A percentile compares a stretch with the other conserved stretches of the same genome.
Evolutionary conservation across 2,329 filamentous ascomycete genomes (phyloP).

Genomic region (Curvularia eragrostidis): DNA sequence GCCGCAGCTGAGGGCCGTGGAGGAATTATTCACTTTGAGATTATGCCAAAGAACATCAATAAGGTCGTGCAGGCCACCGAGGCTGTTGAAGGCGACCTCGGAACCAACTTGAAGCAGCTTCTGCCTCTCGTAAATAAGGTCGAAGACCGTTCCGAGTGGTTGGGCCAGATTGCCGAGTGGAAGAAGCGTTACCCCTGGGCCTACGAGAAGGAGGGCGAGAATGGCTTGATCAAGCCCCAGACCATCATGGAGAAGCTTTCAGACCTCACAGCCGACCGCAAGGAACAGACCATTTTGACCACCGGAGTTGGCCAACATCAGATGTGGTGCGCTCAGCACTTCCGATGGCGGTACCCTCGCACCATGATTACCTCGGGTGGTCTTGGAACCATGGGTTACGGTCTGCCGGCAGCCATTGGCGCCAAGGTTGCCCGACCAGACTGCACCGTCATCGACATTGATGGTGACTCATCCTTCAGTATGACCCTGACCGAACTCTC

Average conservation of each 20-base stretch:
- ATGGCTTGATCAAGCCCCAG: conserved; percentile 91
- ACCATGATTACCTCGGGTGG: conserved; percentile 97
- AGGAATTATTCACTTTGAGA: conserved; percentile 96
- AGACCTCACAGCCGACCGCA: conserved; percentile 78
- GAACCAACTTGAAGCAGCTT: conserved; percentile 75
- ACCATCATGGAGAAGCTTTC: conserved; percentile 89
- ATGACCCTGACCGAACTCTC: conserved; percentile 97
- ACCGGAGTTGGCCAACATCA: conserved; percentile 98
- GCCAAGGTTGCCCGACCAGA: conserved; percentile 87
- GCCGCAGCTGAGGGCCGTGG: conserved; percentile 85
- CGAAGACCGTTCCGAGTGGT: conserved; percentile 81
- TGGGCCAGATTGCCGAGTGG: conserved; percentile 86
- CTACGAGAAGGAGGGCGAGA: conserved; percentile 78
- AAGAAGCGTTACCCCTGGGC: conserved; percentile 88
- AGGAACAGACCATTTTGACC: conserved; percentile 84
- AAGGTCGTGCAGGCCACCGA: conserved; percentile 97
- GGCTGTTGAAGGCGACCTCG: conserved; percentile 92
- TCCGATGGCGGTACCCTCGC: conserved; percentile 88
- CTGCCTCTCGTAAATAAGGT: conserved; percentile 73
- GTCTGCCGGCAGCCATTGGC: conserved; percentile 91
- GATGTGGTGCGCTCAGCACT: conserved; percentile 98
- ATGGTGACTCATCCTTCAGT: conserved; percentile 98
- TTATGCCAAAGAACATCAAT: conserved; percentile 99
- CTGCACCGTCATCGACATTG: conserved; percentile 90
- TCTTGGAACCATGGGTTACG: conserved; percentile 94